Percentiles rank a stretch among this genome's conserved stretches.
Conservation (phyloP, 2,329 filamentous ascomycete genomes). For the Xylariaceae sp. region DNA sequence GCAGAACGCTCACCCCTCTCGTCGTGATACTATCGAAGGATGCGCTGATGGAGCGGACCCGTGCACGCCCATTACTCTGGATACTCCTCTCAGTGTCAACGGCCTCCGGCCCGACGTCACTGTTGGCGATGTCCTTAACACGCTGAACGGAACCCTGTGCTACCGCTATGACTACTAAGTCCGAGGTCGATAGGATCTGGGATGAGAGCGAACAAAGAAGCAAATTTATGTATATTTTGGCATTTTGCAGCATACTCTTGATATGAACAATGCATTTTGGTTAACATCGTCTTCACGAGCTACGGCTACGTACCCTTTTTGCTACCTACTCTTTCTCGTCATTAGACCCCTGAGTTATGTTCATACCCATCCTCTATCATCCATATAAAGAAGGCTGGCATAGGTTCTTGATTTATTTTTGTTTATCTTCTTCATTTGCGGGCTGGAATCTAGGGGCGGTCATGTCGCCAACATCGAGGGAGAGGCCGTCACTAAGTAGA, state of each 20-base stretch:
- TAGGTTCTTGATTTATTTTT: too few relatives aligned
- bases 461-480: too few relatives aligned
- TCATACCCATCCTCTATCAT: too few relatives aligned
- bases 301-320: background rate
- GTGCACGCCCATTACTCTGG: constrained; percentile 28
- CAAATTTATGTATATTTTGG: constrained; percentile 3
- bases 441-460: too few relatives aligned
- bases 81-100: constrained; percentile 26
- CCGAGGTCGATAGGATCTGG: background rate
- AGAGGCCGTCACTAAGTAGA: too few relatives aligned
- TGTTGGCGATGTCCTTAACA: constrained; percentile 27
- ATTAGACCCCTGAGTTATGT: too few relatives aligned
- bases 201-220: background rate
- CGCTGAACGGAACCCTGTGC: constrained; percentile 28
- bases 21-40: constrained; percentile 29
- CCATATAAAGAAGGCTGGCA: too few relatives aligned
- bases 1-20: constrained; percentile 30
- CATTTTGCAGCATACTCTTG: constrained; percentile 2
- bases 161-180: constrained; percentile 32
- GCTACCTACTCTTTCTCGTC: background rate
- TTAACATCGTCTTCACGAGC: constrained; percentile 5
- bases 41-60: constrained; percentile 26
- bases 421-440: too few relatives aligned
- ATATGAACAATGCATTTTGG: background rate
- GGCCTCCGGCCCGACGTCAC: constrained; percentile 28